A percentile compares a stretch with the other conserved stretches of the same genome.
phyloP scores from a whole-genome alignment of 441 rosid genomes.

The Bruguiera hainesii region DNA sequence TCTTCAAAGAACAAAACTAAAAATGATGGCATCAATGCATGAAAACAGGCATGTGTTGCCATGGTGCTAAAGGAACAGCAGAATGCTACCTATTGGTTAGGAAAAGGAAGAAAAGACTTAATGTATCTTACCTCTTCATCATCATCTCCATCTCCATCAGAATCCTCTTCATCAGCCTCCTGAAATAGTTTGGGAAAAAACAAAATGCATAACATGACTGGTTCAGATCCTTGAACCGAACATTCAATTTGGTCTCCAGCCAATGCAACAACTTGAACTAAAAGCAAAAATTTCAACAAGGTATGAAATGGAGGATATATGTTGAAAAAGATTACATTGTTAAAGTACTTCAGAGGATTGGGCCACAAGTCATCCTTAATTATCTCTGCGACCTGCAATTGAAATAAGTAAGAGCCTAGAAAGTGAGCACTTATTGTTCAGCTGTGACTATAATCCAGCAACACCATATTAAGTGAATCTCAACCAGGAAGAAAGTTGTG shows the following conservation, averaged over 20 bases:
- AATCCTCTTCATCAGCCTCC: slow-evolving; percentile 86
- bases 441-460: background rate
- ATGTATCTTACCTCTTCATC: slow-evolving; percentile 12
- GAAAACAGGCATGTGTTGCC: too few species aligned
- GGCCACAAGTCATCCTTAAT: slow-evolving; percentile 93
- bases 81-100: background rate
- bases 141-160: slow-evolving; percentile 38
- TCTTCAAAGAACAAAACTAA: too few species aligned
- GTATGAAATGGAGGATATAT: background rate
- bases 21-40: too few species aligned
- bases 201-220: background rate
- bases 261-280: background rate
- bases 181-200: slow-evolving; percentile 19
- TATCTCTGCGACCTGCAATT: slow-evolving; percentile 70
- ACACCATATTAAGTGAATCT: background rate
- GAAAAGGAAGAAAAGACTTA: background rate
- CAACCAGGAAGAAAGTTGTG: background rate
- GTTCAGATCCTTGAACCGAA: slow-evolving; percentile 8
- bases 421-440: too few species aligned
- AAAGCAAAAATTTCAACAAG: background rate
- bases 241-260: background rate
- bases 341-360: slow-evolving; percentile 55
- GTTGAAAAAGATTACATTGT: slow-evolving; percentile 17
- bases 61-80: too few species aligned
- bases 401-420: background rate